A percentile compares a stretch with the other conserved stretches of the same genome.
phyloP scores from a whole-genome alignment of 2,329 filamentous ascomycete genomes.

The Xylariaceae sp. region DNA sequence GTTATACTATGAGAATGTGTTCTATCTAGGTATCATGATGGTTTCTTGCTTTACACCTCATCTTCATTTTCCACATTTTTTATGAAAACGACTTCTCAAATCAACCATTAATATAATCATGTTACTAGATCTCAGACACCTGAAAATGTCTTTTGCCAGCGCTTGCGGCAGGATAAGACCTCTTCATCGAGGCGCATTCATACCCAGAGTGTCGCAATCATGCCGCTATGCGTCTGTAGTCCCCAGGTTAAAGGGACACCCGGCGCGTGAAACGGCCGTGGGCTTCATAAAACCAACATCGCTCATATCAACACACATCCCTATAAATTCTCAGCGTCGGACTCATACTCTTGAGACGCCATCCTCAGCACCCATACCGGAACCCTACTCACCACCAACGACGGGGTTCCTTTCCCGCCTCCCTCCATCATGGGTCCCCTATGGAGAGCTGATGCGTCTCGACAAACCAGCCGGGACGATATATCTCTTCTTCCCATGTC shows the following conservation, averaged over 20 bases:
- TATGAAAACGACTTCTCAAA: not conserved
- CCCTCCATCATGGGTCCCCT: constrained; percentile 67
- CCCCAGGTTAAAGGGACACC: constrained; percentile 6
- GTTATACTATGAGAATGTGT: not conserved
- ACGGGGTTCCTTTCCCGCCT: constrained; percentile 66
- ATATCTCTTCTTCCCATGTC: constrained; percentile 79
- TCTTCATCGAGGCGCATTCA: constrained; percentile 1
- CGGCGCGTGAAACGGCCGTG: constrained; percentile 15
- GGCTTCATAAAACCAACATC: constrained; percentile 20
- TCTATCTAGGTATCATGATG: not conserved
- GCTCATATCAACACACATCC: constrained; percentile 8
- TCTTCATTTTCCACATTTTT: no score
- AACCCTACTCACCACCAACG: constrained; percentile 61
- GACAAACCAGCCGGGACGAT: constrained; percentile 78
- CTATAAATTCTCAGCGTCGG: constrained; percentile 10
- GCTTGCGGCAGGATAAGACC: constrained; percentile 8
- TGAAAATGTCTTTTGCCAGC: constrained; percentile 9
- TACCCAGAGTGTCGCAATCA: constrained; percentile 7
- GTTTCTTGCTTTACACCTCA: no score
- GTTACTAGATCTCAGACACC: not conserved
- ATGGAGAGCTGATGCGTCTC: constrained; percentile 74
- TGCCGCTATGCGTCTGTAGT: constrained; percentile 11
- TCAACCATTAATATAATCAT: constrained; percentile 1
- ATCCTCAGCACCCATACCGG: constrained; percentile 20
- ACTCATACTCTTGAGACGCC: constrained; percentile 26